These are phyloP conservation scores for Trichosporon ovoides DNA, from an alignment of 1,284 basidiomycete genomes.

Conservation along the genomic window DNA sequence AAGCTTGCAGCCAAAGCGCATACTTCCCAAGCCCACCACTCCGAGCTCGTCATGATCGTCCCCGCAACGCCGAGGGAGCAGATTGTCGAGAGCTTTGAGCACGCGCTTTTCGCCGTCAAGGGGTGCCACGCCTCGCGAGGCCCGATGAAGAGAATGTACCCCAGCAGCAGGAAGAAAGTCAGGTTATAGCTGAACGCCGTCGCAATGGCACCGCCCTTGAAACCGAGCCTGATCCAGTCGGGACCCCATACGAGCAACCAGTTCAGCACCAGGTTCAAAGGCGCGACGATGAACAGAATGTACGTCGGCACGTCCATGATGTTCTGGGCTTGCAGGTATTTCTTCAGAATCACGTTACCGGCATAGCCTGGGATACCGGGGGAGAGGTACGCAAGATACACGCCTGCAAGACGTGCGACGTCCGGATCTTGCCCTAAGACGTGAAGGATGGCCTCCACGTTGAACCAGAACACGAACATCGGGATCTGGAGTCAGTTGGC, in stretches of 20 bases:
- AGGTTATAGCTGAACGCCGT: constrained; percentile 84
- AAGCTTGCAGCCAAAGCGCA: constrained; percentile 46
- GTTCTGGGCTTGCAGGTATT: constrained; percentile 83
- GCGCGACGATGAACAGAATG: constrained; percentile 76
- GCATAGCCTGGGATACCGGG: constrained; percentile 81
- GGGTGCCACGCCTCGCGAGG: constrained; percentile 82
- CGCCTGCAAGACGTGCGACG: constrained; percentile 69
- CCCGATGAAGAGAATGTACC: constrained; percentile 70
- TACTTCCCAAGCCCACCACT: constrained; percentile 51
- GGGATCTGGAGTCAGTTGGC: constrained; percentile 30
- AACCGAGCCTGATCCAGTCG: constrained; percentile 69
- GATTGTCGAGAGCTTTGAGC: constrained; percentile 67
- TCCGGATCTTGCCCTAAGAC: constrained; percentile 73
- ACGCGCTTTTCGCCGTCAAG: constrained; percentile 57
- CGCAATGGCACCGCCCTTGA: constrained; percentile 86
- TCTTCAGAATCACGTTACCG: constrained; percentile 34
- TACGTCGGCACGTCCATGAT: constrained; percentile 81
- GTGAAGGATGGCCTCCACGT: constrained; percentile 71
- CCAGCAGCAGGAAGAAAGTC: constrained; percentile 57
- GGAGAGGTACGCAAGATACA: constrained; percentile 71
- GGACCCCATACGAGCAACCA: constrained; percentile 87
- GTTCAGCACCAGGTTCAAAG: constrained; percentile 77
- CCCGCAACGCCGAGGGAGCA: constrained; percentile 71
- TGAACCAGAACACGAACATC: constrained; percentile 60
- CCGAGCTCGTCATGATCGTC: constrained; percentile 55